Evolutionary conservation across 2,329 filamentous ascomycete species (phyloP).

Genomic region (Alternaria incomplexa): DNA sequence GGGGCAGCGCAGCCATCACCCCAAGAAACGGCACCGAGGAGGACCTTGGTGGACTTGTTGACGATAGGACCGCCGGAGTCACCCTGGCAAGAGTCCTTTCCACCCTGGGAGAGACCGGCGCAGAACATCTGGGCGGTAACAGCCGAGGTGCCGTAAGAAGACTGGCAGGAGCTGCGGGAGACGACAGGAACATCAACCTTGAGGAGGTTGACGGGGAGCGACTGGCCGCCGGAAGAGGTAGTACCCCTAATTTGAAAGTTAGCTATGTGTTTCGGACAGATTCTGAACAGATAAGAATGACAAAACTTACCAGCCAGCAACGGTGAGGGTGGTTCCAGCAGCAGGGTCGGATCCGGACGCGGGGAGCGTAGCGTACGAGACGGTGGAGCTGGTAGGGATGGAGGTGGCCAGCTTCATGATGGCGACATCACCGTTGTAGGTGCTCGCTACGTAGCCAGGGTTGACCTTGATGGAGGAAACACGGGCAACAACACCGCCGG

Average conservation of each 20-base stretch:
- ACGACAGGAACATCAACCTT: slow-evolving; percentile 39
- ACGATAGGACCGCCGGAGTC: slow-evolving; percentile 38
- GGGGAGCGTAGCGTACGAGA: slow-evolving; percentile 29
- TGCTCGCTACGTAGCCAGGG: slow-evolving; percentile 24
- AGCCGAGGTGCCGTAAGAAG: slow-evolving; percentile 19
- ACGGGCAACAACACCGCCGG: slow-evolving; percentile 24
- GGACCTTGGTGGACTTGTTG: slow-evolving; percentile 10
- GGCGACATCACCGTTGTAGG: slow-evolving; percentile 31
- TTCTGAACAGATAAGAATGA: not conserved
- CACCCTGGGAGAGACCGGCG: slow-evolving; percentile 28
- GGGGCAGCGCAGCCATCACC: slow-evolving; percentile 28
- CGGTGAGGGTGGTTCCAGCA: slow-evolving; percentile 22
- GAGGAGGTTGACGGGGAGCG: slow-evolving; percentile 20
- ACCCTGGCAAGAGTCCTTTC: slow-evolving; percentile 43
- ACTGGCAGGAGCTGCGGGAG: slow-evolving; percentile 28
- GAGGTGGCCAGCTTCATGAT: slow-evolving; percentile 34
- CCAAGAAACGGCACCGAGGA: slow-evolving; percentile 13
- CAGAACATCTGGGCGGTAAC: slow-evolving; percentile 38
- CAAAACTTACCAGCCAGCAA: slow-evolving; percentile 28
- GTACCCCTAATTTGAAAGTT: not conserved
- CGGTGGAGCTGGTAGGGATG: slow-evolving; percentile 29
- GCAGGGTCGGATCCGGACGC: slow-evolving; percentile 31
- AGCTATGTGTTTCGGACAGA: not conserved
- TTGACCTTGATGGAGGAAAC: slow-evolving; percentile 28
- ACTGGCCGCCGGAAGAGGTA: not conserved